Conservation (phyloP, 805 yeast species). For the Candida krabiensis region DNA sequence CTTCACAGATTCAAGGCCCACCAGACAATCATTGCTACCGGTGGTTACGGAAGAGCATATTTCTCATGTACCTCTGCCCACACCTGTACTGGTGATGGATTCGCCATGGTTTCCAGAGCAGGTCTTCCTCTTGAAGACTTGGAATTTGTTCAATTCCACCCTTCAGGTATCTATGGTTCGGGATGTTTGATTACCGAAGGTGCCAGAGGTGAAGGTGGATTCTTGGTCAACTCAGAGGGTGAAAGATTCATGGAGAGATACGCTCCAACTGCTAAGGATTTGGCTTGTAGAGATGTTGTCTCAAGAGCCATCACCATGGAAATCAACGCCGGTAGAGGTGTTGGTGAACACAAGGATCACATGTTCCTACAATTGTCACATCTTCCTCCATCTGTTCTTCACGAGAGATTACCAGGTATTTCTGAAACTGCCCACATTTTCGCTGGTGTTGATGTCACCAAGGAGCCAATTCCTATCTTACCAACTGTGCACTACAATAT, state of each 20-base stretch:
- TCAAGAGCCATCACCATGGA: conserved; percentile 98
- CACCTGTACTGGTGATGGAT: conserved; percentile 99
- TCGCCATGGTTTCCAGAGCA: conserved; percentile 97
- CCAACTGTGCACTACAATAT: conserved; percentile 99
- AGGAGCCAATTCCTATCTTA: conserved; percentile 97
- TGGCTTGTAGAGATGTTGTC: conserved; percentile 98
- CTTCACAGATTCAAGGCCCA: conserved; percentile 97
- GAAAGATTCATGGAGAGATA: conserved; percentile 99
- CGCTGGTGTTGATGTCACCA: conserved; percentile 99
- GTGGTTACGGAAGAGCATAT: conserved; percentile 98
- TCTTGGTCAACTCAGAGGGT: conserved; percentile 93
- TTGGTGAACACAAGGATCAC: conserved; percentile 94
- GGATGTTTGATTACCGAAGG: conserved; percentile 99
- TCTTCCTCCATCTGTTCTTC: conserved; percentile 85
- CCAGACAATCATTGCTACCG: conserved; percentile 95
- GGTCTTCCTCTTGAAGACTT: conserved; percentile 97
- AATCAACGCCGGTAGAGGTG: conserved; percentile 99
- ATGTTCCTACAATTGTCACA: conserved; percentile 92
- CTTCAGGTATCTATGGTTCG: conserved; percentile 98
- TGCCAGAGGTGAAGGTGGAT: conserved; percentile 99
- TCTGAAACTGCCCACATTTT: conserved; percentile 98
- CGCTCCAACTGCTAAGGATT: conserved; percentile 97
- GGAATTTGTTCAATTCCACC: conserved; percentile 98
- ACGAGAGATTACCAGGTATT: conserved; percentile 98
- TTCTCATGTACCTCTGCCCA: conserved; percentile 99